Evolutionary conservation across 192 early-diverging fungal species (phyloP), one percentile per base, ranked within the genome.

Genomic region (Haplosporangium gracile): DNA sequence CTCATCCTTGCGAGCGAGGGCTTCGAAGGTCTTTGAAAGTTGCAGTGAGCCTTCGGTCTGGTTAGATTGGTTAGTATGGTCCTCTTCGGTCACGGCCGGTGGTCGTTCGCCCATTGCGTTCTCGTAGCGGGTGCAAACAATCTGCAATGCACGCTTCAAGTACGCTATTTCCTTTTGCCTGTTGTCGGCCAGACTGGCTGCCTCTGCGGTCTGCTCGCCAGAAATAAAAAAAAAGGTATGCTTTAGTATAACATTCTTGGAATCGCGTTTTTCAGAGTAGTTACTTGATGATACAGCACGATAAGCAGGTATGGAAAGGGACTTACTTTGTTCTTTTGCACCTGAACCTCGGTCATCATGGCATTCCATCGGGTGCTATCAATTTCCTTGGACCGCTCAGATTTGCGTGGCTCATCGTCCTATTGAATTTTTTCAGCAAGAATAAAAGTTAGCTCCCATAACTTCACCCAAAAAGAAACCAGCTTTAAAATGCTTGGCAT

Each of bases 61-160:
- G 45, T 69, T 81, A 16, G 70, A 42, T 49, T 85, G 84, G 42
- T 70, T 78, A 4, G 79, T 68, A 6, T 86, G 84, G n/a, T 86
- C 84, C 36, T 86, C 84, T 8, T 86, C 84, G 10, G 84, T 86
- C 20, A 86, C 75, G 2, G 72, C 75, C 2, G 84, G 78, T 6
- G 36, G 68, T 29, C 84, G 49, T 42, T 86, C 84, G 39, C 84
- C 84, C 84, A 86, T 81, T 0, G 84, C 84, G 22, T 22, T 86
- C 47, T 86, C 84, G 68, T 86, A 86, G 18, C 84, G 78, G 20
- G 78, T 86, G 63, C 84, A 86, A 38, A 86, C 84, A 63, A 86
- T 86, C 68, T 86, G 75, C 49, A 86, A 45, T 16, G 84, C 84
- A 5, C 84, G 78, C 42, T 86, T 86, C 4, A 86, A 72, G 38